phyloP scores from a whole-genome alignment of 768 basidiomycete genomes.

The Phanerochaete carnosa region DNA sequence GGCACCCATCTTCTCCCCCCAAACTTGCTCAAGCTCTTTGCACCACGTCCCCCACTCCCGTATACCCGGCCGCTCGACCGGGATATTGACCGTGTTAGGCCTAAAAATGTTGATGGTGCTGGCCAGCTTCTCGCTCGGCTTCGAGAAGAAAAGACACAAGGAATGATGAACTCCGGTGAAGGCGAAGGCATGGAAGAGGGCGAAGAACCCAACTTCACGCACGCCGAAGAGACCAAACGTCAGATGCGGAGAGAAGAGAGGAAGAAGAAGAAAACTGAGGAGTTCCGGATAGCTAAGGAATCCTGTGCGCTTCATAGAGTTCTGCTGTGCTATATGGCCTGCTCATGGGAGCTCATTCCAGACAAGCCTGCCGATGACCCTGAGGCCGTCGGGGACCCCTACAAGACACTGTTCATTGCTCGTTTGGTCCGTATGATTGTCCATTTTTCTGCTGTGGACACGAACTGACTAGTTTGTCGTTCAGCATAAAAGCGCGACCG shows the following conservation, averaged over 20 bases:
- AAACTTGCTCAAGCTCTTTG: conserved; percentile 94
- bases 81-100: conserved; percentile 71
- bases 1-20: conserved; percentile 91
- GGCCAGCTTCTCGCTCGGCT: conserved; percentile 68
- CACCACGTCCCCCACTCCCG: conserved; percentile 86
- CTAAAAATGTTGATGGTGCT: conserved; percentile 76
- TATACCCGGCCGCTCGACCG: conserved; percentile 83
- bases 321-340: not conserved
- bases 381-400: conserved; percentile 92
- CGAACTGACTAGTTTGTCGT: not conserved
- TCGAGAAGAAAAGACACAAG: conserved; percentile 73
- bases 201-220: conserved; percentile 77
- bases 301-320: conserved; percentile 56
- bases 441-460: not conserved
- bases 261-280: conserved; percentile 71
- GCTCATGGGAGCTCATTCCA: conserved; percentile 29
- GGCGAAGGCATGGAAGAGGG: conserved; percentile 79
- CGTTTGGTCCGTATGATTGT: conserved; percentile 56
- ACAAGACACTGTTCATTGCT: conserved; percentile 97
- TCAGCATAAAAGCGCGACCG: conserved; percentile 89
- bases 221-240: conserved; percentile 79
- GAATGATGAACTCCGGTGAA: conserved; percentile 53
- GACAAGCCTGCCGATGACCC: conserved; percentile 92
- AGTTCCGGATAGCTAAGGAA: conserved; percentile 79
- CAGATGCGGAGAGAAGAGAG: conserved; percentile 75